phyloP scores from a whole-genome alignment of 441 rosid genomes.

The Daphne laureola region DNA sequence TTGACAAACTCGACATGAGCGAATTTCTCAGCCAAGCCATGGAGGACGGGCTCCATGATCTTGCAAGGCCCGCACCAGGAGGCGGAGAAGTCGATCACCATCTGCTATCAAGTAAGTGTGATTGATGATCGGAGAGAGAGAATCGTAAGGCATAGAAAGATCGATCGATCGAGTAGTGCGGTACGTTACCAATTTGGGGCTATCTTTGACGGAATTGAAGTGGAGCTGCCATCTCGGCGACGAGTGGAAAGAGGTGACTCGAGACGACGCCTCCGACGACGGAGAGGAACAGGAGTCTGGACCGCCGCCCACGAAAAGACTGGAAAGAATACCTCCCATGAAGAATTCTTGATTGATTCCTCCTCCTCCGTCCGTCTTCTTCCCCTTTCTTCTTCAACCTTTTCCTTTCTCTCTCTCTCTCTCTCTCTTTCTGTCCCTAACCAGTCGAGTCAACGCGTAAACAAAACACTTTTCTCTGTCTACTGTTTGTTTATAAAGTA shows the following conservation, averaged over 20 bases:
- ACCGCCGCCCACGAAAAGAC: conserved; percentile 10
- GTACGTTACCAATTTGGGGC: conserved; percentile 45
- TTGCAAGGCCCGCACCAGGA: conserved; percentile 89
- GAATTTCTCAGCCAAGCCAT: conserved; percentile 38
- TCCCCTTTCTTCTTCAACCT: not conserved
- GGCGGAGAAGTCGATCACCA: conserved; percentile 83
- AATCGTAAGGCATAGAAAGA: too few relatives aligned
- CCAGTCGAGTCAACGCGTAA: too few relatives aligned
- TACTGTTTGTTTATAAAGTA: too few relatives aligned
- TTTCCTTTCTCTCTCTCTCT: too few relatives aligned
- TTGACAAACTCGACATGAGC: conserved; percentile 57
- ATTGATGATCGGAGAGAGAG: not conserved
- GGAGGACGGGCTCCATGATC: conserved; percentile 53
- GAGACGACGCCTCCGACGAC: conserved; percentile 22
- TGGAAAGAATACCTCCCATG: conserved; percentile 43
- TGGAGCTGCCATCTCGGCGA: conserved; percentile 67
- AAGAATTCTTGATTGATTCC: not conserved
- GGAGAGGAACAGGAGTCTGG: conserved; percentile 8
- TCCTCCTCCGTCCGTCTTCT: not conserved
- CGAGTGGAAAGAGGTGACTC: conserved; percentile 48
- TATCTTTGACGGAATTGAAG: conserved; percentile 52
- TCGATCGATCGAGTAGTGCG: too few relatives aligned
- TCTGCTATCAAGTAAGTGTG: conserved; percentile 24
- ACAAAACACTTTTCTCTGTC: too few relatives aligned
- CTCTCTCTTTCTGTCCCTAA: too few relatives aligned